Evolutionary conservation across 352 stramenopile genomes (phyloP), one percentile per base, ranked within the genome.

Genomic region (Plasmopara halstedii): DNA sequence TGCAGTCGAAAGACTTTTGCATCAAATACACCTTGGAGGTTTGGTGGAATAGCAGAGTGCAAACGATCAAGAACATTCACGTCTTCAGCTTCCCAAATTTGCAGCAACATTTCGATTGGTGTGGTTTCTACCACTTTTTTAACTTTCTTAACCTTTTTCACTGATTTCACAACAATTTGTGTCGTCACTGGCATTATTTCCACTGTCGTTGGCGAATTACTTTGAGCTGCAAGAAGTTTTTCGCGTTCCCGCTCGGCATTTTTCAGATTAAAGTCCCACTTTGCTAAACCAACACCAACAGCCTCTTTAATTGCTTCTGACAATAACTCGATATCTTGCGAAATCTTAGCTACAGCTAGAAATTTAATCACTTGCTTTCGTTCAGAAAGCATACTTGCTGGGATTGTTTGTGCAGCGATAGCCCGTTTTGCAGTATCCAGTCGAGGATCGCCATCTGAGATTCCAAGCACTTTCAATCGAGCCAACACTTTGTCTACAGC

Each of bases 201-300:
- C 25, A 29, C 11, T 29, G 3, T n/a, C n/a, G n/a, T n/a, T n/a
- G n/a, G 11, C 7, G 6, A 11, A 10, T 29, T 10, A 4, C 25
- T 29, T 29, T 29, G 35, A 41, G 44, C 40, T 19, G 60, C 60
- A 13, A 73, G 39, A 9, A 88, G 43, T 32, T 83, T 82, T 17
- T 88, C 77, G 8, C 70, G 64, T 39, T 88, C 73, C 21, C 67
- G 47, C 53, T 85, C 70, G 7, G 77, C 77, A 34, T 86, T 88
- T 40, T 88, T 88, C 2, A 88, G 36, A 45, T 88, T 88, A 22
- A 88, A 85, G 52, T 88, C 73, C 77, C 77, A 88, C 37, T 85
- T 85, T 0, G 77, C 77, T 25, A 88, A 52, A n/a, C 77, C 77
- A 34, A 60, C 72, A 17, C 60, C 60, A 11, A 76, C 44, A 1